A percentile compares a stretch with the other conserved stretches of the same genome.
Conservation (phyloP, 2,329 filamentous ascomycete species). For the Cylindrodendrum hubeiense region DNA sequence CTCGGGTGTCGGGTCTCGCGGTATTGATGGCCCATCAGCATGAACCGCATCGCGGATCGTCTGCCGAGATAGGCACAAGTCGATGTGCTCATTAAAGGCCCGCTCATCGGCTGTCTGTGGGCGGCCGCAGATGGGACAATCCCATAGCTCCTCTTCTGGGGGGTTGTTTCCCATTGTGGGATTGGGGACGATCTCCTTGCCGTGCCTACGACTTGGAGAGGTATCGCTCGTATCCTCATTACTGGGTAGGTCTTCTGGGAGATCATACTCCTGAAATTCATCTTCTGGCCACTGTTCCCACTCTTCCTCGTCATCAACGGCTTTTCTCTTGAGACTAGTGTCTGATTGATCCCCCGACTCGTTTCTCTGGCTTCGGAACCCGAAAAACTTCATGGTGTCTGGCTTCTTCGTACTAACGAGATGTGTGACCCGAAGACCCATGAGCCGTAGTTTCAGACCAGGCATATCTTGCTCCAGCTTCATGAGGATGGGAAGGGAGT, state of each 20-base stretch:
- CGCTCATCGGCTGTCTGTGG: conserved; percentile 82
- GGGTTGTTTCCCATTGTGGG: conserved; percentile 49
- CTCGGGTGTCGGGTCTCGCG: conserved; percentile 50
- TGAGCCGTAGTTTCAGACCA: conserved; percentile 81
- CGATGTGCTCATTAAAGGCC: conserved; percentile 91
- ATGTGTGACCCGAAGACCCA: conserved; percentile 91
- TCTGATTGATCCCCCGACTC: conserved; percentile 34
- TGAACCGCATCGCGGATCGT: conserved; percentile 88
- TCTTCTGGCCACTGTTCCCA: conserved; percentile 80
- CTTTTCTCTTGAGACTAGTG: conserved; percentile 51
- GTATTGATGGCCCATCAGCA: conserved; percentile 51
- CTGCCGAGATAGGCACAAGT: conserved; percentile 87
- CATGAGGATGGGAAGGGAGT: conserved; percentile 82
- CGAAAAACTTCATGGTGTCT: conserved; percentile 84
- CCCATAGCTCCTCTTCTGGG: conserved; percentile 72
- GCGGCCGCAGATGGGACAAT: conserved; percentile 88
- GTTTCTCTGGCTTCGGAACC: conserved; percentile 59
- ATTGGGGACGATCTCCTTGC: conserved; percentile 65
- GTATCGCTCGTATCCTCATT: conserved; percentile 22
- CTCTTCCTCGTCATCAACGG: conserved; percentile 47
- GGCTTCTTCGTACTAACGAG: conserved; percentile 87
- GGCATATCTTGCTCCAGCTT: conserved; percentile 89
- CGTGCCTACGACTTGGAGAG: conserved; percentile 50
- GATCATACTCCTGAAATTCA: conserved; percentile 58
- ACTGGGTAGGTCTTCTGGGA: conserved; percentile 22